Conservation (phyloP, 345 rosid genomes). For the Schrenkiella parvula region DNA sequence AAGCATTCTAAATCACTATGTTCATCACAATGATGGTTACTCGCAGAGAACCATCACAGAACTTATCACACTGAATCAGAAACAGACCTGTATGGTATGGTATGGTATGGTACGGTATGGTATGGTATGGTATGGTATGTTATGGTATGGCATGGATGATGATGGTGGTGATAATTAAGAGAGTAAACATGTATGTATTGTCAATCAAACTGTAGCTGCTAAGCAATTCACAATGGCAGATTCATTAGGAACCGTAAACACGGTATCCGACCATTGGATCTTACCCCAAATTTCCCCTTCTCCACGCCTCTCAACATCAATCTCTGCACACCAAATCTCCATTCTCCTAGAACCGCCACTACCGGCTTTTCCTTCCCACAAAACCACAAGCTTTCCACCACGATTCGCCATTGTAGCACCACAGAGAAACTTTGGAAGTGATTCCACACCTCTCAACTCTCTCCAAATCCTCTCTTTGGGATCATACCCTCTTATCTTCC, state of each 20-base stretch:
- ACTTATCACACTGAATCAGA: neutral
- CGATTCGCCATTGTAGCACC: slow-evolving; percentile 77
- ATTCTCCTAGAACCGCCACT: slow-evolving; percentile 37
- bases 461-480: slow-evolving; percentile 49
- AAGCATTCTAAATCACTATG: neutral
- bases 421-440: slow-evolving; percentile 60
- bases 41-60: neutral
- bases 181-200: neutral
- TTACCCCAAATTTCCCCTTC: slow-evolving; percentile 64
- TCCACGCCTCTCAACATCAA: slow-evolving; percentile 47
- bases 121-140: neutral
- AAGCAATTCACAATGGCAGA: slow-evolving; percentile 66
- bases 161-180: neutral
- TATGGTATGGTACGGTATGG: neutral
- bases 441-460: slow-evolving; percentile 57
- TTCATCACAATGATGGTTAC: neutral
- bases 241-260: slow-evolving; percentile 46
- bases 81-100: neutral
- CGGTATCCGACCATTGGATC: slow-evolving; percentile 52
- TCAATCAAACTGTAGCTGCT: slow-evolving; percentile 51
- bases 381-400: slow-evolving; percentile 78
- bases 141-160: neutral
- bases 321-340: slow-evolving; percentile 79
- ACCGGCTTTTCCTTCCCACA: slow-evolving; percentile 62
- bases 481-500: slow-evolving; percentile 82